Evolutionary conservation across 192 early-diverging fungal genomes (phyloP).

Genomic region (Backusella luteola): DNA sequence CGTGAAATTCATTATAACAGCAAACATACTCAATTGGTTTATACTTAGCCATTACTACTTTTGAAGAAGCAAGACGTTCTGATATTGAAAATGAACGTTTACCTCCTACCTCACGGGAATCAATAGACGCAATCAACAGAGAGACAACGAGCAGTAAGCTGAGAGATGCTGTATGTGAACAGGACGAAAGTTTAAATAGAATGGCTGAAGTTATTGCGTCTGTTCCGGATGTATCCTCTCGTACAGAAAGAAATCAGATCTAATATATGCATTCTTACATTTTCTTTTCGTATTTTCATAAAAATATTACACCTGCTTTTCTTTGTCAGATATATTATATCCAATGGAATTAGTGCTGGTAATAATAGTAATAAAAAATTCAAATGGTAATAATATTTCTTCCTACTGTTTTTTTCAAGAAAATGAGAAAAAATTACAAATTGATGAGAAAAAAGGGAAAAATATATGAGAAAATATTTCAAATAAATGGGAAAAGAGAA

Average conservation of each 20-base stretch:
- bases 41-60: constrained; percentile 73
- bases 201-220: constrained; percentile 27
- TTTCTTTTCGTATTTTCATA: background rate
- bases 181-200: constrained; percentile 16
- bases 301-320: background rate
- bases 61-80: constrained; percentile 88
- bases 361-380: no score
- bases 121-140: constrained; percentile 29
- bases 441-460: no score
- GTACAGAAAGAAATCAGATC: background rate
- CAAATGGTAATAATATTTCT: no score
- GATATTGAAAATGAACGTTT: constrained; percentile 92
- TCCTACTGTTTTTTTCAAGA: no score
- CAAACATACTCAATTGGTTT: background rate
- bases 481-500: no score
- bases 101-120: constrained; percentile 68
- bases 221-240: background rate
- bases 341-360: background rate
- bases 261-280: background rate
- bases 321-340: background rate
- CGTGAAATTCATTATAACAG: background rate
- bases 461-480: no score
- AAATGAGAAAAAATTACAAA: no score
- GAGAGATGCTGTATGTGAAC: constrained; percentile 22
- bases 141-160: constrained; percentile 15